Evolutionary conservation across 495 filamentous ascomycete genomes (phyloP).

Genomic region (Penicillium cataractarum): DNA sequence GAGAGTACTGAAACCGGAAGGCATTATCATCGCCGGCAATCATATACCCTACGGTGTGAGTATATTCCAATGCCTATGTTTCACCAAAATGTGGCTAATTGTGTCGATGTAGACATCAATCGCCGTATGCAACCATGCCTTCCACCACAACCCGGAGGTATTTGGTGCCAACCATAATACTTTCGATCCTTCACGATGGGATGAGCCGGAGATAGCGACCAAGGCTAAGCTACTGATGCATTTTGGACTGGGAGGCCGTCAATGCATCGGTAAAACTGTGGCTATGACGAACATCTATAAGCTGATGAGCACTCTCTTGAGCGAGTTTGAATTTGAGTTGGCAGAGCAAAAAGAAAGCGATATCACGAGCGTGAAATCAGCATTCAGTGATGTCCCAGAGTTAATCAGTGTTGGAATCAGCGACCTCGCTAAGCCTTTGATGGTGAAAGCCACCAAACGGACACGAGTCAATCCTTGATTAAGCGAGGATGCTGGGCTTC

Average conservation of each 20-base stretch:
- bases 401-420: conserved; percentile 22
- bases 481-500: not conserved
- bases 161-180: conserved; percentile 15
- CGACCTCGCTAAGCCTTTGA: conserved; percentile 17
- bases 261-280: conserved; percentile 20
- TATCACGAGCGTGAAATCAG: not conserved
- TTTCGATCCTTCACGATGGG: conserved; percentile 18
- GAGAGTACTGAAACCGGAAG: not conserved
- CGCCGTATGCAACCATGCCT: conserved; percentile 21
- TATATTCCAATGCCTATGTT: not conserved
- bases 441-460: conserved; percentile 10
- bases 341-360: conserved; percentile 9
- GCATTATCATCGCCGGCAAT: not conserved
- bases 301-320: conserved; percentile 17
- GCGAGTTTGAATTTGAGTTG: conserved; percentile 15
- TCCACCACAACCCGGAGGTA: conserved; percentile 19
- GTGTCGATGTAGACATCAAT: conserved; percentile 8
- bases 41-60: conserved; percentile 2
- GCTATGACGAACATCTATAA: conserved; percentile 23
- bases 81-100: not conserved
- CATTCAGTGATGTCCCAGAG: conserved; percentile 8
- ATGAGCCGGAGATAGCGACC: not conserved
- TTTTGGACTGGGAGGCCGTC: conserved; percentile 18
- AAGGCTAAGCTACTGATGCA: conserved; percentile 18
- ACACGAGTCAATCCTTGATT: not conserved